Evolutionary conservation across 257 asterid genomes (phyloP), one percentile per base, ranked within the genome.

Genomic region (Petunia secreta): DNA sequence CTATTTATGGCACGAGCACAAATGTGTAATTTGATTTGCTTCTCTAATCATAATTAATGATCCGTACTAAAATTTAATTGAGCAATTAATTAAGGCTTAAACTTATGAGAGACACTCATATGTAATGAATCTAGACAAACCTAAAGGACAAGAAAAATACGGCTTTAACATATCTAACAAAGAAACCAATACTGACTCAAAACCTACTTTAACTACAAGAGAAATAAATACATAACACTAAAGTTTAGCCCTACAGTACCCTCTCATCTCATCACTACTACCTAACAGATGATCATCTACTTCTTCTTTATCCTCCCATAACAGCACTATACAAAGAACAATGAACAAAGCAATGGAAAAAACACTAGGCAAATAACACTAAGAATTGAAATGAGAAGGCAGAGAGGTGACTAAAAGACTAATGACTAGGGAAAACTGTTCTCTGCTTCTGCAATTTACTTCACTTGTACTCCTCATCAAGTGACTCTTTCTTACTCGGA

Each of bases 301-400:
- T 63, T 65, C 78, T 82, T 83, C 84, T 80, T 78, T 81, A 71
- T 60, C 78, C 75, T 67, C 63, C 60, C 79, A 83, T 77, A 83
- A 82, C 87, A 79, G 81, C 84, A 67, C 85, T 84, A 84, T 87
- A 87, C 89, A 87, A 80, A 80, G 75, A 85, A 85, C 86, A 87
- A 85, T 44, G 80, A 87, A 83, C 86, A 44, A 87, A 85, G 71
- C 81, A 78, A 81, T 84, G 43, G 64, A 55, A 43, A 38, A 75
- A 81, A 83, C 57, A 59, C 75, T 82, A 79, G 6, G 60, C 73
- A 48, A 80, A 59, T 50, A 8, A 65, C 14, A 58, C 77, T 71
- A 71, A 11, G 43, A 11, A 34, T 40, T 48, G 43, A 10, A 50
- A 25, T 48, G 71, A 64, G 13, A 39, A 16, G 39, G 34, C 40